Conservation (phyloP, 2,329 filamentous ascomycete genomes). For the Epichloe scottii region DNA sequence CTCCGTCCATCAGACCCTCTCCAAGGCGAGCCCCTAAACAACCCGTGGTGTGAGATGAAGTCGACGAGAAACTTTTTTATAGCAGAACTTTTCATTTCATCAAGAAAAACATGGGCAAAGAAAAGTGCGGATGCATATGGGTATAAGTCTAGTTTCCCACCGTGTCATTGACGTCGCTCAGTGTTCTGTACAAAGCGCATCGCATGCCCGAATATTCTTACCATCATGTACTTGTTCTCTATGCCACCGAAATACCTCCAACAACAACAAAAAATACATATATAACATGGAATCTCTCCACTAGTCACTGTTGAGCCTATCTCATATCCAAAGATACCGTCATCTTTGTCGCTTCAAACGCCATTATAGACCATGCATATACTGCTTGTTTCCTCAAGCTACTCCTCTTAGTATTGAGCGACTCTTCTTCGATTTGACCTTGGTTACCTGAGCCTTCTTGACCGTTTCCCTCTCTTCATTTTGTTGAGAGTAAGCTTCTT, state of each 20-base stretch:
- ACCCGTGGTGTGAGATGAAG: too few relatives aligned
- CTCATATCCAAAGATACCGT: background rate
- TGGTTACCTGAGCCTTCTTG: constrained; percentile 26
- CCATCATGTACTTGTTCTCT: background rate
- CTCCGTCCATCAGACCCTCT: background rate
- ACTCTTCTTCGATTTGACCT: constrained; percentile 32
- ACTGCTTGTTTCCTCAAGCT: background rate
- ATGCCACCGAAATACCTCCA: background rate
- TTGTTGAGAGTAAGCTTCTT: constrained; percentile 53
- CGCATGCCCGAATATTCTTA: background rate
- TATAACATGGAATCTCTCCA: background rate
- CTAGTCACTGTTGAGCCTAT: background rate
- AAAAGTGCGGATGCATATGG: background rate
- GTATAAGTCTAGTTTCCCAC: background rate
- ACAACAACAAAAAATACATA: background rate
- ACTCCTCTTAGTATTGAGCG: constrained; percentile 20
- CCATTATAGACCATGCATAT: background rate
- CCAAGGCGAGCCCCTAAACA: background rate
- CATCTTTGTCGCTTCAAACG: background rate
- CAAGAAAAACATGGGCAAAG: too few relatives aligned
- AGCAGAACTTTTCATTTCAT: too few relatives aligned
- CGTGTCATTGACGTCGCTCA: background rate
- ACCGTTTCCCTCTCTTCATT: constrained; percentile 29
- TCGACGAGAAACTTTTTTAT: too few relatives aligned
- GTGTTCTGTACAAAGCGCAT: background rate